phyloP scores from a whole-genome alignment of 345 rosid genomes.

The Geranium brycei region DNA sequence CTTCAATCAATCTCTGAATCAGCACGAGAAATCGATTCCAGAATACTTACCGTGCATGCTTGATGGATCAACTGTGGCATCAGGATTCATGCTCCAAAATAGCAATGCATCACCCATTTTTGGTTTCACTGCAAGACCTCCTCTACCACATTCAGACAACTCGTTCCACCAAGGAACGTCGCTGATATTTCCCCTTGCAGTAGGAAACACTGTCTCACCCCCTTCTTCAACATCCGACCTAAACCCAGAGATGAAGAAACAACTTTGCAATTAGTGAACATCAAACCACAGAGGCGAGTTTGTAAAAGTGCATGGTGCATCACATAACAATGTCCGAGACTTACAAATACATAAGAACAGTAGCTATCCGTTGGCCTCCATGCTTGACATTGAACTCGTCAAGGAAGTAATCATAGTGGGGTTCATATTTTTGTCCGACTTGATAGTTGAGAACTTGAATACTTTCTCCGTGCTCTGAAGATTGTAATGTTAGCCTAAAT shows the following conservation, averaged over 20 bases:
- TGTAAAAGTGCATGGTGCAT: too few relatives aligned
- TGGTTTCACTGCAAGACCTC: conserved; percentile 65
- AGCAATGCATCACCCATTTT: conserved; percentile 79
- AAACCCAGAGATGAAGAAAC: conserved; percentile 4
- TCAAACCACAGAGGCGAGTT: not conserved
- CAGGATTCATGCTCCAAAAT: conserved; percentile 94
- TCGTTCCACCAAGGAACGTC: conserved; percentile 67
- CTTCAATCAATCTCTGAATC: not conserved
- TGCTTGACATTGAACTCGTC: conserved; percentile 75
- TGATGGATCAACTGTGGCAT: conserved; percentile 70
- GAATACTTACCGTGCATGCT: conserved; percentile 64
- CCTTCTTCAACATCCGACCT: conserved; percentile 98
- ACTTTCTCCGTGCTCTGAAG: conserved; percentile 83
- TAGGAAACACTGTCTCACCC: conserved; percentile 88
- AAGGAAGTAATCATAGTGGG: conserved; percentile 85
- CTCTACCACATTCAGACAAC: conserved; percentile 71
- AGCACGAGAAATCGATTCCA: not conserved
- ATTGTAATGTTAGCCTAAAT: not conserved
- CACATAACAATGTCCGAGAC: conserved; percentile 6
- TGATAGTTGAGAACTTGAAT: conserved; percentile 83
- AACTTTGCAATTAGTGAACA: not conserved
- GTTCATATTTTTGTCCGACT: conserved; percentile 76
- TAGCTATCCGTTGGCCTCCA: conserved; percentile 90
- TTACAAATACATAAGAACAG: conserved; percentile 88
- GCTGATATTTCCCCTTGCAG: conserved; percentile 49